These are phyloP conservation scores for Salvia splendens DNA, from an alignment of 257 asterid species.

Conservation along the genomic window DNA sequence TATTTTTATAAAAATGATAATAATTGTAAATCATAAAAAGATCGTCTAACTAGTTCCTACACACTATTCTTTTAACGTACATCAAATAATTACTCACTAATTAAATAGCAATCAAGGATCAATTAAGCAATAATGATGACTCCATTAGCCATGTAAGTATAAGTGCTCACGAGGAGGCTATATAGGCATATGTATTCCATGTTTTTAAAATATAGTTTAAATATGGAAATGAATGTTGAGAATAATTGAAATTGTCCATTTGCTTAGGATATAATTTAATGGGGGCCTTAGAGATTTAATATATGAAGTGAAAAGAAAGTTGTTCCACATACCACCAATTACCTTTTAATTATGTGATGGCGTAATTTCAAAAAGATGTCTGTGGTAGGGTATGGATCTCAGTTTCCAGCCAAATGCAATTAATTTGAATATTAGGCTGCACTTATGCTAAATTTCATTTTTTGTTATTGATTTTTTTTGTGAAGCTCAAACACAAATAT, in stretches of 20 bases:
- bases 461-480: not conserved
- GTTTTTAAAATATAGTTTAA: not conserved
- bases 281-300: not conserved
- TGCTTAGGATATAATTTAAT: not conserved
- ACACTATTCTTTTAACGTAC: no score
- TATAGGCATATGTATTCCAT: not conserved
- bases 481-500: no score
- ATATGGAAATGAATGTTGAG: not conserved
- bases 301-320: not conserved
- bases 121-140: no score
- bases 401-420: slow-evolving; percentile 7
- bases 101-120: no score
- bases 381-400: not conserved
- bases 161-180: no score
- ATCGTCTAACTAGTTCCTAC: no score
- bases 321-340: slow-evolving; percentile 16
- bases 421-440: not conserved
- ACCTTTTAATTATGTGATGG: slow-evolving; percentile 2
- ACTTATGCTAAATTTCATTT: not conserved
- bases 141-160: no score
- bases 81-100: no score
- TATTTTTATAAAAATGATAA: no score
- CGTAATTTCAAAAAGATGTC: slow-evolving; percentile 9
- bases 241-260: not conserved
- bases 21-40: no score